Base-by-base conservation (phyloP, 257 asterid species). In the Ilex asprella region DNA sequence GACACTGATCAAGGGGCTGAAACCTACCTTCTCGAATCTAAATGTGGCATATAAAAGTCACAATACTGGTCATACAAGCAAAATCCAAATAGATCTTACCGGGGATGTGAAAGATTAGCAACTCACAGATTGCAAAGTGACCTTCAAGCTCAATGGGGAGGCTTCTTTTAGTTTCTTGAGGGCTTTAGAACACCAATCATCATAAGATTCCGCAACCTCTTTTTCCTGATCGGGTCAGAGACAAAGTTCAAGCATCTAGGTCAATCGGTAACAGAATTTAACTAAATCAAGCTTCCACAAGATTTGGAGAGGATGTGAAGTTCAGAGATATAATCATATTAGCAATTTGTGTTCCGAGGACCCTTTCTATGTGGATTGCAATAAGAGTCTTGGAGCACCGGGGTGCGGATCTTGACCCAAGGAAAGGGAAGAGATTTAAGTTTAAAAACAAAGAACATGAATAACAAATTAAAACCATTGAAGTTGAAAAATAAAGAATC, bases 21-120 rank as follows among this genome's bases (percentile, higher is more conserved):
- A 89, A 93, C 67, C 99, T 87, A 60, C 97, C 97, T 79, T 85
- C 96, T 59, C 97, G 84, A 46, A 92, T 85, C 99, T 92, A 31
- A 41, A 70, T 75, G 62, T 58, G 49, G 62, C 64, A 74, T 47
- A 62, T 60, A 57, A 58, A 55, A 30, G 14, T 16, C 27, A 53
- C 2, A 8, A 53, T 6, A 41, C 56, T 27, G 56, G 55, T 58
- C 29, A 66, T 49, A 58, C 30, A 54, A 30, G 0, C 10, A n/a
- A 39, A 51, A 35, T 35, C 43, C 30, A 52, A 61, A 43, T 10
- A 10, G 35, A 35, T 16, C 41, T 27, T 50, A 12, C 56, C 56
- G 58, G 21, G 54, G 59, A 63, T 41, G 70, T 44, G 35, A 65
- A 44, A 30, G 10, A 12, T 53, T 16, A 52, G 77, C 39, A 57